Evolutionary conservation across 2,329 filamentous ascomycete species (phyloP).

Genomic region (Penicillium verrucosum): DNA sequence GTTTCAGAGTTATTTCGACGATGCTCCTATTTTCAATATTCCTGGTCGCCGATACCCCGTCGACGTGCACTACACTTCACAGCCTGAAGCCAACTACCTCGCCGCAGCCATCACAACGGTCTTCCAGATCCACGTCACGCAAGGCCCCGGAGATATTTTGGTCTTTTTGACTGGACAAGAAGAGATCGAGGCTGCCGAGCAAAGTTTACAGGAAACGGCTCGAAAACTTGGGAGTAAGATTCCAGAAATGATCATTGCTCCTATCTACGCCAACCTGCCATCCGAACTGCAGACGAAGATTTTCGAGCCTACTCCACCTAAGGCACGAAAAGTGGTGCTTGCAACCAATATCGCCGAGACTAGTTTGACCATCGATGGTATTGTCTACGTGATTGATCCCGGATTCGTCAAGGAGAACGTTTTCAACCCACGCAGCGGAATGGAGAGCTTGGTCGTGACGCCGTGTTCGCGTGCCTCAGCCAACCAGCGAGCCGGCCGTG

Average conservation of each 20-base stretch:
- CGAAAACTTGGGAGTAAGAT: constrained; percentile 81
- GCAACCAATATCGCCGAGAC: constrained; percentile 98
- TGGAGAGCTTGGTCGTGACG: constrained; percentile 87
- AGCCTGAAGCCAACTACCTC: constrained; percentile 91
- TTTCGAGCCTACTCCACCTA: constrained; percentile 85
- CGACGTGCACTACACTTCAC: constrained; percentile 83
- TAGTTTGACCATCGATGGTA: constrained; percentile 89
- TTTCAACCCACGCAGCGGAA: constrained; percentile 85
- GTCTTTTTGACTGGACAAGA: constrained; percentile 96
- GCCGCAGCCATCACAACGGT: constrained; percentile 87
- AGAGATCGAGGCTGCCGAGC: constrained; percentile 86
- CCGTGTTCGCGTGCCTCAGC: constrained; percentile 89
- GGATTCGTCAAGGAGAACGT: constrained; percentile 95
- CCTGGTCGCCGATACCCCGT: constrained; percentile 86
- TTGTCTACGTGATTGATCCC: constrained; percentile 92
- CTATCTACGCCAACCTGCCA: constrained; percentile 90
- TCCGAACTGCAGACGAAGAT: constrained; percentile 89
- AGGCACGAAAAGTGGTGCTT: constrained; percentile 83
- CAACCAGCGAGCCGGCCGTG: constrained; percentile 88
- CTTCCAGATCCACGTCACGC: constrained; percentile 90
- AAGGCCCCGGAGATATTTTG: constrained; percentile 81
- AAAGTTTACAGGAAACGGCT: constrained; percentile 79
- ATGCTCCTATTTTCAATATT: constrained; percentile 91
- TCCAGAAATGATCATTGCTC: constrained; percentile 82
- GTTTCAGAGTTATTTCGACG: constrained; percentile 87